These are phyloP conservation scores for Penicillium dipodomyicola DNA, from an alignment of 495 filamentous ascomycete species.

Conservation along the genomic window DNA sequence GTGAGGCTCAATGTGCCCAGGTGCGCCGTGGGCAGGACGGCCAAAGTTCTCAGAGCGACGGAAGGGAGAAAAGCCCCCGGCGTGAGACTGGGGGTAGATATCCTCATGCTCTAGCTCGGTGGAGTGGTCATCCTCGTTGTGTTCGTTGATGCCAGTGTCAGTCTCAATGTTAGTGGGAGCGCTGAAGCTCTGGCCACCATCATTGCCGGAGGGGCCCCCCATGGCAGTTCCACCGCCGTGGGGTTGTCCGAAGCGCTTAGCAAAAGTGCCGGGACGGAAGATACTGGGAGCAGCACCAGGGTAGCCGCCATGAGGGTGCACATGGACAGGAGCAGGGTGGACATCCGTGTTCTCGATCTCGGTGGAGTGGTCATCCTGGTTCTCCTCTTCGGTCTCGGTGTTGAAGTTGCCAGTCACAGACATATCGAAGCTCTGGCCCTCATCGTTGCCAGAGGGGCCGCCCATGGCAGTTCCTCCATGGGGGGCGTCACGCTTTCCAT, in stretches of 20 bases:
- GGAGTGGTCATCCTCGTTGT: slow-evolving; percentile 28
- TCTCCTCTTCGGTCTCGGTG: slow-evolving; percentile 21
- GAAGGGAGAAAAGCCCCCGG: not conserved
- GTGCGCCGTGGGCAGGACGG: not conserved
- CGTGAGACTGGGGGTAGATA: slow-evolving; percentile 8
- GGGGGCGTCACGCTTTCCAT: slow-evolving; percentile 15
- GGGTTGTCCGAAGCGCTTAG: slow-evolving; percentile 22
- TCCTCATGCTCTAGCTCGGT: slow-evolving; percentile 19
- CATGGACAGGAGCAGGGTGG: slow-evolving; percentile 9
- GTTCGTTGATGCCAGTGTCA: slow-evolving; percentile 19
- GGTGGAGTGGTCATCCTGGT: slow-evolving; percentile 34
- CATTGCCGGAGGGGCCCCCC: slow-evolving; percentile 27
- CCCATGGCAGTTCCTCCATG: slow-evolving; percentile 23
- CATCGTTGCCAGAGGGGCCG: slow-evolving; percentile 31
- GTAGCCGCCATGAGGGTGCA: too few species aligned
- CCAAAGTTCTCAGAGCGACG: slow-evolving; percentile 3
- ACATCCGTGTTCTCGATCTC: slow-evolving; percentile 25
- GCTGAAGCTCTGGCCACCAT: slow-evolving; percentile 16
- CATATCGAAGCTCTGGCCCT: slow-evolving; percentile 28
- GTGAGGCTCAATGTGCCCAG: not conserved
- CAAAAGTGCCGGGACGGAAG: not conserved
- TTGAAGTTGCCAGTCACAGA: slow-evolving; percentile 23
- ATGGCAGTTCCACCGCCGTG: slow-evolving; percentile 20
- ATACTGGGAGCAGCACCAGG: too few species aligned
- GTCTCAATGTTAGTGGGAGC: slow-evolving; percentile 7